phyloP scores from a whole-genome alignment of 164 flowering plant species.

The Cinnamomum micranthum region DNA sequence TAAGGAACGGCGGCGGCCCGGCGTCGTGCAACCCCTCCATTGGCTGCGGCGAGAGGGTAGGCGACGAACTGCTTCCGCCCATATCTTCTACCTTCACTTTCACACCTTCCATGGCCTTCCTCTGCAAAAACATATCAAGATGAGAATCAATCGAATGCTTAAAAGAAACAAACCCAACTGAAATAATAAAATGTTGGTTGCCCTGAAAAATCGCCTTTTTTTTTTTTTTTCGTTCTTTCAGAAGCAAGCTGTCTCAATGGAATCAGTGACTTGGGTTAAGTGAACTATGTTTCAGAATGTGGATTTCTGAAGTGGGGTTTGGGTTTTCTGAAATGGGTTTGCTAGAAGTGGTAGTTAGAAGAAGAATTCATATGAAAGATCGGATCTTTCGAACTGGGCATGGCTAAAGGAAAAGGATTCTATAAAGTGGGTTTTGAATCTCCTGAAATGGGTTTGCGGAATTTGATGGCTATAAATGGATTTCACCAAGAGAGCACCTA shows the following conservation, averaged over 20 bases:
- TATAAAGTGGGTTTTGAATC: background rate
- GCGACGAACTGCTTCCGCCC: background rate
- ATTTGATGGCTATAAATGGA: background rate
- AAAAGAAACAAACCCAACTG: background rate
- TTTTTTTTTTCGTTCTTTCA: background rate
- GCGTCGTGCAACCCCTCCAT: slow-evolving; percentile 1
- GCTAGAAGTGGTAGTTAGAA: background rate
- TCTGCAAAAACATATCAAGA: background rate
- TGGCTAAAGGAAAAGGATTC: background rate
- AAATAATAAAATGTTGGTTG: background rate
- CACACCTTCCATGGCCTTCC: slow-evolving; percentile 1
- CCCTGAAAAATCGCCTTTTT: background rate
- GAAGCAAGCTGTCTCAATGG: background rate
- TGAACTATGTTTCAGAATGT: background rate
- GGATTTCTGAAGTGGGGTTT: background rate
- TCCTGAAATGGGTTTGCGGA: background rate
- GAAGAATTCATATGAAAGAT: background rate
- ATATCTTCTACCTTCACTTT: background rate
- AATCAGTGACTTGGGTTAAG: background rate
- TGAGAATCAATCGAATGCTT: background rate
- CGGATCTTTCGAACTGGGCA: background rate
- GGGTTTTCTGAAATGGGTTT: slow-evolving; percentile 2
- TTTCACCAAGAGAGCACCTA: background rate
- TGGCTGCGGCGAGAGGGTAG: background rate
- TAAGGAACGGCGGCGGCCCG: slow-evolving; percentile 56